Base-by-base conservation (phyloP, 768 basidiomycete species). In the Rhizopogon vulgaris region DNA sequence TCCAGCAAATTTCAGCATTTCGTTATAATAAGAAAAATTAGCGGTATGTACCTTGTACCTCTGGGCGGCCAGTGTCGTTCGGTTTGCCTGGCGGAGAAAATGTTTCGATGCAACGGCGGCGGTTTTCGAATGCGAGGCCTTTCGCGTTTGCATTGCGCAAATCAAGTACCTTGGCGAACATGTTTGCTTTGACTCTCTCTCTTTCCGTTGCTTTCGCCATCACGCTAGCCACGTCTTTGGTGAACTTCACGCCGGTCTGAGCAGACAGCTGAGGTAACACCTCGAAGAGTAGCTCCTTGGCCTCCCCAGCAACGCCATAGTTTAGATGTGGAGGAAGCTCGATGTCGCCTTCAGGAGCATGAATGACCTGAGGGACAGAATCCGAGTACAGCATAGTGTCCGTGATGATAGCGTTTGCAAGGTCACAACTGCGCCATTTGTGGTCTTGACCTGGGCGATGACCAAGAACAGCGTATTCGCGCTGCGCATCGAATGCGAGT, bases 121-220 rank as follows among this genome's bases (percentile, higher is more conserved):
- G 76, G 66, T 96, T 97, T 70, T 93, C 90, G 60, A 78, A 90
- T 47, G 89, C 82, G 55, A 97, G 83, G n/a, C 91, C 92, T 28
- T 70, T 74, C 27, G 91, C 88, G 58, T 87, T 90, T 15, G 95
- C 87, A 62, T 98, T 97, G 56, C 85, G 74, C 60, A 98, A 69
- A 70, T 96, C 93, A 18, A 93, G 69, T 28, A 92, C 69, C 58
- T 78, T 77, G 39, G 86, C 83, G 52, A 96, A 76, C 60, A 69
- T 63, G 54, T 71, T 77, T 5, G 77, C 73, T 61, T 84, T 85
- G 51, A 54, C 53, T 28, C 73, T 43, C 58, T 81, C 76, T 38
- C 59, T 61, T 41, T 62, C 57, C 52, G 65, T 63, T 24, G 63
- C 68, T 46, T 59, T 57, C 14, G 60, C 58, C 50, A 58, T 52